These are phyloP conservation scores for Hyphopichia fennica DNA, from an alignment of 1,139 yeast genomes.

Conservation along the genomic window DNA sequence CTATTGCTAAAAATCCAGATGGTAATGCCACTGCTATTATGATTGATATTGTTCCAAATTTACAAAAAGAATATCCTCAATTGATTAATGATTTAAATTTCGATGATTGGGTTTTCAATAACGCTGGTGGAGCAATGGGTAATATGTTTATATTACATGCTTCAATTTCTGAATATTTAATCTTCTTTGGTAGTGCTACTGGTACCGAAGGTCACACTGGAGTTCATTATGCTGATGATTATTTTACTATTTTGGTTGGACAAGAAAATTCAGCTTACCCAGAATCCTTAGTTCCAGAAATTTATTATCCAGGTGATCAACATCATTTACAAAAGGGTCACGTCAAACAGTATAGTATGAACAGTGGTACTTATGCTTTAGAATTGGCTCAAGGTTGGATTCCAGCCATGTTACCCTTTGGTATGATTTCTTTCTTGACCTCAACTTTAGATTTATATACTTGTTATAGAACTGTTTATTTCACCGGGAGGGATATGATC, in stretches of 20 bases:
- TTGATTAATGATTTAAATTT: conserved; percentile 66
- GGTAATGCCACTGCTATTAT: conserved; percentile 64
- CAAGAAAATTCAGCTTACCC: conserved; percentile 72
- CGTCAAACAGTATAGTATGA: conserved; percentile 85
- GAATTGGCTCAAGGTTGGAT: conserved; percentile 99
- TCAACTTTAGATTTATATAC: conserved; percentile 80
- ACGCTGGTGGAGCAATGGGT: conserved; percentile 99
- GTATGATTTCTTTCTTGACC: conserved; percentile 74
- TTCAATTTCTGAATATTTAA: conserved; percentile 89
- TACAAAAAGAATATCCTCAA: conserved; percentile 62
- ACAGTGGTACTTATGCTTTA: conserved; percentile 77
- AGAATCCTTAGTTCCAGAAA: conserved; percentile 58
- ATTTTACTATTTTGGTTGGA: conserved; percentile 86
- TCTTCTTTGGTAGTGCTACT: conserved; percentile 81
- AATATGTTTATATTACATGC: conserved; percentile 94
- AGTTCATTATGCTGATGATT: conserved; percentile 93
- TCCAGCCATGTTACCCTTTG: conserved; percentile 97
- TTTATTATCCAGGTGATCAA: conserved; percentile 77
- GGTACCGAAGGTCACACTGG: conserved; percentile 98
- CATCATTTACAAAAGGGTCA: conserved; percentile 76
- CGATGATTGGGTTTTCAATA: conserved; percentile 93
- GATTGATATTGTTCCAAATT: conserved; percentile 55
- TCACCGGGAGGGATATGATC: conserved; percentile 78
- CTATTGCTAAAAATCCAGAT: conserved; percentile 53
- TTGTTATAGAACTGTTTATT: conserved; percentile 62